A percentile compares a stretch with the other conserved stretches of the same genome.
Evolutionary conservation across 305 asterid species (phyloP).

Genomic region (Fraxinus greggii): DNA sequence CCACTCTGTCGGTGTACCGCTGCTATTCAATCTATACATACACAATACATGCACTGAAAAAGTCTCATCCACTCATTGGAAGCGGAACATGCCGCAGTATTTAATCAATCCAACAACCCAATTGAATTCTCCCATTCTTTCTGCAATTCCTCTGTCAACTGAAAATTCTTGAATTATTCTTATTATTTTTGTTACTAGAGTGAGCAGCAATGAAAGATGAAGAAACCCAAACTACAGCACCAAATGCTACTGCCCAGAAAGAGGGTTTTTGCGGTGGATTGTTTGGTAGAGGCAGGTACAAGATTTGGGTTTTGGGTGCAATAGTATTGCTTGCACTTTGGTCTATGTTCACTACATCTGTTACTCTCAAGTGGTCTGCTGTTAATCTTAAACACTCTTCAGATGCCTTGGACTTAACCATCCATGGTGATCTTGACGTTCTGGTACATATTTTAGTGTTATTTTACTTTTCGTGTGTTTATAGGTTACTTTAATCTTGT

Average conservation of each 20-base stretch:
- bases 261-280: slow-evolving; percentile 50
- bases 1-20: background rate
- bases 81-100: background rate
- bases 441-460: slow-evolving; percentile 45
- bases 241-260: slow-evolving; percentile 41
- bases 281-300: slow-evolving; percentile 76
- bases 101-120: slow-evolving; percentile 18
- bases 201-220: slow-evolving; percentile 67
- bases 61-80: background rate
- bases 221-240: slow-evolving; percentile 46
- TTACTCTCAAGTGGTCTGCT: slow-evolving; percentile 77
- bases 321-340: slow-evolving; percentile 73
- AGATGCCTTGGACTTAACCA: slow-evolving; percentile 44
- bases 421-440: slow-evolving; percentile 72
- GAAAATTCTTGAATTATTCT: slow-evolving; percentile 2
- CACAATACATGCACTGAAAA: background rate
- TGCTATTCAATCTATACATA: background rate
- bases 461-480: background rate
- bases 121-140: background rate
- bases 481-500: background rate
- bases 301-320: slow-evolving; percentile 83
- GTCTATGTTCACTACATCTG: slow-evolving; percentile 91
- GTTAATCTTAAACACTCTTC: slow-evolving; percentile 51
- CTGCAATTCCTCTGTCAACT: background rate
- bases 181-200: slow-evolving; percentile 8